Percentiles rank a stretch among this genome's conserved stretches.
Conservation (phyloP, 2,329 filamentous ascomycete genomes). For the Aspergillus pseudoglaucus region DNA sequence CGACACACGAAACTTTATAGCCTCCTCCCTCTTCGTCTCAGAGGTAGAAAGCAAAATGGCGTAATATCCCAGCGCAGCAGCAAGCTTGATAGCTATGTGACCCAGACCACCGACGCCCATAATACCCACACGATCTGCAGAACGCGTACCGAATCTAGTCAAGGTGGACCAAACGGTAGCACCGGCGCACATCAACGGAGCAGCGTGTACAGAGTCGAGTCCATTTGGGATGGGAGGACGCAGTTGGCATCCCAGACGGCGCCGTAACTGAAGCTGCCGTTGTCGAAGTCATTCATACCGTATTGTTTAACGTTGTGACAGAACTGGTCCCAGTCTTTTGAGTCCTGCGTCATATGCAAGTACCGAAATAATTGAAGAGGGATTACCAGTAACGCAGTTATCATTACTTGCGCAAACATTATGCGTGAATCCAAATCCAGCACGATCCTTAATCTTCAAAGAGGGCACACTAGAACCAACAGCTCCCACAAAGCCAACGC, state of each 20-base stretch:
- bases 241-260: slow-evolving; percentile 24
- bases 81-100: slow-evolving; percentile 63
- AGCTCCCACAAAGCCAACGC: slow-evolving; percentile 44
- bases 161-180: slow-evolving; percentile 50
- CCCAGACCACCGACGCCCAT: slow-evolving; percentile 65
- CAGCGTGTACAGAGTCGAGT: slow-evolving; percentile 19
- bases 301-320: slow-evolving; percentile 21
- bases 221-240: slow-evolving; percentile 16
- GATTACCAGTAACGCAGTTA: slow-evolving; percentile 19
- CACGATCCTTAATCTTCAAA: slow-evolving; percentile 38
- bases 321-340: slow-evolving; percentile 15
- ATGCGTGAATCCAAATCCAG: slow-evolving; percentile 27
- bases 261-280: slow-evolving; percentile 23
- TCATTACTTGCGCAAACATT: slow-evolving; percentile 24
- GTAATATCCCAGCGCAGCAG: slow-evolving; percentile 60
- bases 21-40: slow-evolving; percentile 14
- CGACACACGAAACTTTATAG: slow-evolving; percentile 49
- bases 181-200: slow-evolving; percentile 29
- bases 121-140: slow-evolving; percentile 62
- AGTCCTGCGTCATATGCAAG: not conserved
- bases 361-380: not conserved
- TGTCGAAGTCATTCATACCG: slow-evolving; percentile 20
- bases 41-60: slow-evolving; percentile 20
- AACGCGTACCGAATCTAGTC: slow-evolving; percentile 52
- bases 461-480: slow-evolving; percentile 39